These are phyloP conservation scores for Kwoniella pini DNA, from an alignment of 768 basidiomycete genomes.

Conservation along the genomic window DNA sequence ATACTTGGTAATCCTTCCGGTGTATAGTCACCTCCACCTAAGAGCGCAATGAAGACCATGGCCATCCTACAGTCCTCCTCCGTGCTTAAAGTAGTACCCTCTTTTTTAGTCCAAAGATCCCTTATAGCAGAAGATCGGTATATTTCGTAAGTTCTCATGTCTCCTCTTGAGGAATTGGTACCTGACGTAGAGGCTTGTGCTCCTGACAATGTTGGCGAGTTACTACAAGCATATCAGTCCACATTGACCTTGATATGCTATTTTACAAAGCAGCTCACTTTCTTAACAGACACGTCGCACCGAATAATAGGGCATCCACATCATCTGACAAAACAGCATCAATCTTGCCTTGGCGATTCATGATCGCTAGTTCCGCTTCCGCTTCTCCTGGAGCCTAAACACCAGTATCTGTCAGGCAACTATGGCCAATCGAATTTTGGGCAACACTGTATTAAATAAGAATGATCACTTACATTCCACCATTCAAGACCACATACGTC, in stretches of 20 bases:
- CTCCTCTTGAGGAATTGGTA: constrained; percentile 23
- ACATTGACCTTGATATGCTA: constrained; percentile 19
- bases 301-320: constrained; percentile 89
- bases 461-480: constrained; percentile 58
- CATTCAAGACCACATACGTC: constrained; percentile 59
- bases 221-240: constrained; percentile 20
- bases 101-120: constrained; percentile 65
- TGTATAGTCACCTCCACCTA: constrained; percentile 90
- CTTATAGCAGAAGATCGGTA: constrained; percentile 63
- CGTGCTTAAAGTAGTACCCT: constrained; percentile 59
- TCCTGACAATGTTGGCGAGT: constrained; percentile 44
- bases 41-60: constrained; percentile 75
- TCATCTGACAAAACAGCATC: constrained; percentile 91
- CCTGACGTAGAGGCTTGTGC: constrained; percentile 62
- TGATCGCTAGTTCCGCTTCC: constrained; percentile 86
- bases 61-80: constrained; percentile 63
- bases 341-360: constrained; percentile 77
- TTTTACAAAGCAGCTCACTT: constrained; percentile 62
- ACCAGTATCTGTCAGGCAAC: neutral
- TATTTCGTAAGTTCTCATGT: constrained; percentile 37
- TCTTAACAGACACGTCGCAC: constrained; percentile 76
- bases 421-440: too few relatives aligned
- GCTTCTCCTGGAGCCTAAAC: constrained; percentile 78
- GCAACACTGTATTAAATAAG: too few relatives aligned
- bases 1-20: constrained; percentile 57